Evolutionary conservation across 495 filamentous ascomycete genomes (phyloP), one percentile per base, ranked within the genome.

Genomic region (Tuber microsphaerosporum): DNA sequence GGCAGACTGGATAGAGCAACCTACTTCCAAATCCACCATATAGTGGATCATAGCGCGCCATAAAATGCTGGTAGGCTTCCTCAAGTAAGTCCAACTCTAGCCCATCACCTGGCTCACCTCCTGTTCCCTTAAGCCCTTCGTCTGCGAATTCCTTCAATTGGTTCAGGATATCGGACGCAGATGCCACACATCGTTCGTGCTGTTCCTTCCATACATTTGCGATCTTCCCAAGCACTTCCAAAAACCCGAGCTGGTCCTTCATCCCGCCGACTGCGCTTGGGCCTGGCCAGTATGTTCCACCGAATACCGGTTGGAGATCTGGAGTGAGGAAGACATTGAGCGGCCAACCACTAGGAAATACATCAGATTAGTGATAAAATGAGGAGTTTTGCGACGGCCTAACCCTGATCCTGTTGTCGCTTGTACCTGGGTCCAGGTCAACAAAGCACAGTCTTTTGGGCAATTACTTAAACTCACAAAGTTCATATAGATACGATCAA

Each of bases 401-500:
- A 68, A 82, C 81, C 94, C 96, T 2, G 91, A 93, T 31, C 93
- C 93, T 48, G 91, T 97, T 22, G 94, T 94, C 8, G 94, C 94
- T 85, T 97, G 93, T 44, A 83, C 81, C 81, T 82, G 14, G 42
- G 42, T 72, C 26, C n/a, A 70, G n/a, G 51, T 81, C 51, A 81
- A 73, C n/a, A 74, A 22, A 22, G 41, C 48, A 31, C 73, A 74
- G 12, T 2, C 37, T n/a, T 26, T 26, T 56, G 22, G 43, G 48
- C 20, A 44, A 72, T 72, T 19, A 68, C 34, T 26, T 5, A 45
- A 71, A 71, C 81, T 75, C 75, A 96, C 92, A 85, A 96, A 99
- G 85, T 97, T 97, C 92, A 97, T 97, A 83, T 98, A 99, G 75
- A 98, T 94, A 72, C 93, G 91, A 82, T 99, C 95, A 79, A 98